Evolutionary conservation across 129 eudicot genomes (phyloP).

Genomic region (Chrysanthemum seticuspe): DNA sequence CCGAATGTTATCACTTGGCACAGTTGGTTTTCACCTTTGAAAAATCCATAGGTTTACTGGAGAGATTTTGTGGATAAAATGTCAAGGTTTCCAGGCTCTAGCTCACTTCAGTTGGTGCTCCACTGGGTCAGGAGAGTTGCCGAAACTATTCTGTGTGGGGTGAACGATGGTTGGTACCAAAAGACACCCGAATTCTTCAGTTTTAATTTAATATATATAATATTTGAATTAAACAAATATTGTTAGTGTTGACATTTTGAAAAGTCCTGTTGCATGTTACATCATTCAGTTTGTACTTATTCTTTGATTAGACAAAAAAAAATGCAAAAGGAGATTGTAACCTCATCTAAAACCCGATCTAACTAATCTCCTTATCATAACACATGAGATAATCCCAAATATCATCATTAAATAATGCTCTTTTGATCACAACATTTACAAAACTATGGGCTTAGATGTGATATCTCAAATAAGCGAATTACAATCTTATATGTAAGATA

Average conservation of each 20-base stretch:
- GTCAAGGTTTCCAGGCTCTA: too few species aligned
- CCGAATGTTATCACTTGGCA: too few species aligned
- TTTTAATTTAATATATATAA: neutral
- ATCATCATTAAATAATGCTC: neutral
- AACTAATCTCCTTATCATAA: neutral
- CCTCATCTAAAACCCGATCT: slow-evolving; percentile 1
- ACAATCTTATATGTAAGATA: neutral
- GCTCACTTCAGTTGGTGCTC: too few species aligned
- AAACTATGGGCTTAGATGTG: neutral
- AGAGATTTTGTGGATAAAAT: too few species aligned
- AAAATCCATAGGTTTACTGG: too few species aligned
- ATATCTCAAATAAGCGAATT: neutral
- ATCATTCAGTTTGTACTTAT: neutral
- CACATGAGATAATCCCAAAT: neutral
- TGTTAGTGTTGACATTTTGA: neutral
- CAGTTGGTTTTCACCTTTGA: too few species aligned
- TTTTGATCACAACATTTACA: neutral
- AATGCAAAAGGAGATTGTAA: neutral
- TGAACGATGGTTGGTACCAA: too few species aligned
- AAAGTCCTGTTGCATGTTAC: neutral
- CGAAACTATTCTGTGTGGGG: too few species aligned
- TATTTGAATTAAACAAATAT: neutral
- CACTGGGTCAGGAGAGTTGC: too few species aligned
- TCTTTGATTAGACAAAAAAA: neutral
- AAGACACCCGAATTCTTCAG: too few species aligned